Conservation (phyloP, 2,329 filamentous ascomycete species). For the Epichloe gansuensis region DNA sequence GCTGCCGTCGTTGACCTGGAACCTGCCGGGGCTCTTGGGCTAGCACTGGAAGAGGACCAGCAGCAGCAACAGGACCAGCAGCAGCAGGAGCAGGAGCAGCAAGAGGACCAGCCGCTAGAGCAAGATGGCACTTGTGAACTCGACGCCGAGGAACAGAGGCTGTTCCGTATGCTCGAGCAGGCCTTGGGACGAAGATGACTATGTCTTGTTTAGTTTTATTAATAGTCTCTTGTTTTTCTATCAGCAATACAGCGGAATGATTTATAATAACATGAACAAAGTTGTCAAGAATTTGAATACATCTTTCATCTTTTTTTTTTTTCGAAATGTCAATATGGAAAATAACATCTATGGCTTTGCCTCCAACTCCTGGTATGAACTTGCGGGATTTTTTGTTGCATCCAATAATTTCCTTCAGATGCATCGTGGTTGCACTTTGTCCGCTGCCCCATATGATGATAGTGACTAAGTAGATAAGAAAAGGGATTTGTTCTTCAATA, state of each 20-base stretch:
- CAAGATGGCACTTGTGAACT: neutral
- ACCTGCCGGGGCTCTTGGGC: too few relatives aligned
- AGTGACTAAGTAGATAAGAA: neutral
- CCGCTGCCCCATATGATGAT: neutral
- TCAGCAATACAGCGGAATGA: too few relatives aligned
- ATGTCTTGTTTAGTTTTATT: too few relatives aligned
- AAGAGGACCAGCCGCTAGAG: neutral
- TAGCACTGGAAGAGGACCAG: neutral
- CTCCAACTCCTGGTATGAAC: constrained; percentile 2
- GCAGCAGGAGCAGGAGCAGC: neutral
- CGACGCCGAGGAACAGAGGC: neutral
- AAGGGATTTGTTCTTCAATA: neutral
- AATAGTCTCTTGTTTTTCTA: too few relatives aligned
- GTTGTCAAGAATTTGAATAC: neutral
- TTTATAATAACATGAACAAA: too few relatives aligned
- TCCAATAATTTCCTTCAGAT: neutral
- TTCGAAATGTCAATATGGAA: neutral
- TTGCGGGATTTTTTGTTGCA: neutral
- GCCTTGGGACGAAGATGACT: too few relatives aligned
- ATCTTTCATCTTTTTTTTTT: neutral
- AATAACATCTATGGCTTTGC: constrained; percentile 1
- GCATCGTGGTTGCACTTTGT: neutral
- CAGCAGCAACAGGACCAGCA: neutral
- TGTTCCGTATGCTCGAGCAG: neutral
- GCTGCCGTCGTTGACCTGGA: neutral